Evolutionary conservation across 2,329 filamentous ascomycete genomes (phyloP).

Genomic region (Xenoacremonium recifei): DNA sequence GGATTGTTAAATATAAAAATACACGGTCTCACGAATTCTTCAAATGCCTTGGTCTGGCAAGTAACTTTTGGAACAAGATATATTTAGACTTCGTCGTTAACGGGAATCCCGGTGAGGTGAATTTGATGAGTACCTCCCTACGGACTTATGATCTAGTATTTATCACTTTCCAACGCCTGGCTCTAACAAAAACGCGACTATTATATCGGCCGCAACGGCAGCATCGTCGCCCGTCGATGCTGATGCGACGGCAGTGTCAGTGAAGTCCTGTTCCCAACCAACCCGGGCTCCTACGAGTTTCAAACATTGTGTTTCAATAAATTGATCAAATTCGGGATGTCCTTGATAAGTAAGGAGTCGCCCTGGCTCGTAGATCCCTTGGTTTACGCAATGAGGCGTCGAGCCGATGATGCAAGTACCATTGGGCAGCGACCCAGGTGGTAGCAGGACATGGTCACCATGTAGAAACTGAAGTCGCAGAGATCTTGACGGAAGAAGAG

Average conservation of each 20-base stretch:
- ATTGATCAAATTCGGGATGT: constrained; percentile 5
- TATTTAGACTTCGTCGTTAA: too few relatives aligned
- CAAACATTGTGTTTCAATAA: constrained; percentile 2
- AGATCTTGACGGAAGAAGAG: not conserved
- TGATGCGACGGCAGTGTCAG: constrained; percentile 1
- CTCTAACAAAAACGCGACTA: constrained; percentile 2
- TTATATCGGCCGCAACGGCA: constrained; percentile 2
- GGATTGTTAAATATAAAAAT: too few relatives aligned
- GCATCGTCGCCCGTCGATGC: constrained; percentile 1
- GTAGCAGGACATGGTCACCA: constrained; percentile 1
- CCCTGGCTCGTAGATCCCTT: constrained; percentile 1
- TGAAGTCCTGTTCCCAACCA: constrained; percentile 1
- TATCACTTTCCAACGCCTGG: too few relatives aligned
- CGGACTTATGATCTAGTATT: too few relatives aligned
- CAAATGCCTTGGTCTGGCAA: too few relatives aligned
- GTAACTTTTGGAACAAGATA: too few relatives aligned
- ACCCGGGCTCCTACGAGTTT: constrained; percentile 1
- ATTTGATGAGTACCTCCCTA: too few relatives aligned
- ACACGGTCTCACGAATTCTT: too few relatives aligned
- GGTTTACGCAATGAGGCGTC: not conserved
- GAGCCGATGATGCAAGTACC: not conserved
- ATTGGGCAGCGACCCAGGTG: not conserved
- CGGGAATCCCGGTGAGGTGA: too few relatives aligned
- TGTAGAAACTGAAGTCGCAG: constrained; percentile 2
- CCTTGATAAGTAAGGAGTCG: constrained; percentile 3